Evolutionary conservation across 2,329 filamentous ascomycete genomes (phyloP), one percentile per base, ranked within the genome.

Genomic region (Akanthomyces lecanii): DNA sequence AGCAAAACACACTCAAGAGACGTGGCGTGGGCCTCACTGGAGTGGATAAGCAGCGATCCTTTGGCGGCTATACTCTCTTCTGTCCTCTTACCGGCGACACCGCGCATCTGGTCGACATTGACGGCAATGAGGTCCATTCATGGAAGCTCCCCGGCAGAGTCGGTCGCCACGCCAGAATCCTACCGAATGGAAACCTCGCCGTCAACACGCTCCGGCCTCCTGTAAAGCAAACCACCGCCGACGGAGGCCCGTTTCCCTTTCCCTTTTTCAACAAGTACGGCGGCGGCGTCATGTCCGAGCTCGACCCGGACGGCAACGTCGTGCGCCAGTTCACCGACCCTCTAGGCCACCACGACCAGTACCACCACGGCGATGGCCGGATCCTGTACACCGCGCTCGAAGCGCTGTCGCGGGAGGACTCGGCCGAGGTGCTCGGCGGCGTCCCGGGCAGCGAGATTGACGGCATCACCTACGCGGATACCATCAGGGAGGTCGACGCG

Each of bases 211-310:
- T 72, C 1, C 67, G 67, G 0, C 55, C 63, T 4, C 40, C 65
- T 0, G 10, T 63, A 21, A 45, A 69, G 1, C 30, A 63, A 1
- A 67, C 63, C 0, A 70, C 67, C 8, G 65, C 64, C 5, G 64
- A 70, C 30, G 69, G 68, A 0, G 67, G 65, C 0, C 65, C 69
- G 0, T 71, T 63, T 14, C 70, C 71, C 0, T 73, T 73, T 23
- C 69, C 67, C 2, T 72, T 71, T 62, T 73, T 72, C 51, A 66
- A 71, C 66, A 73, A 73, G 25, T 73, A 73, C 38, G 71, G 71
- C 0, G 71, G 71, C 0, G 71, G 71, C 0, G 42, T 72, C 8
- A 73, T 73, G 71, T 71, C 68, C 42, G 71, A 73, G 47, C 66
- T 73, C 3, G 69, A 69, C 42, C 66, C 66, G 0, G 64, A 67